Evolutionary conservation across 345 rosid genomes (phyloP).

Genomic region (Lumnitzera racemosa): DNA sequence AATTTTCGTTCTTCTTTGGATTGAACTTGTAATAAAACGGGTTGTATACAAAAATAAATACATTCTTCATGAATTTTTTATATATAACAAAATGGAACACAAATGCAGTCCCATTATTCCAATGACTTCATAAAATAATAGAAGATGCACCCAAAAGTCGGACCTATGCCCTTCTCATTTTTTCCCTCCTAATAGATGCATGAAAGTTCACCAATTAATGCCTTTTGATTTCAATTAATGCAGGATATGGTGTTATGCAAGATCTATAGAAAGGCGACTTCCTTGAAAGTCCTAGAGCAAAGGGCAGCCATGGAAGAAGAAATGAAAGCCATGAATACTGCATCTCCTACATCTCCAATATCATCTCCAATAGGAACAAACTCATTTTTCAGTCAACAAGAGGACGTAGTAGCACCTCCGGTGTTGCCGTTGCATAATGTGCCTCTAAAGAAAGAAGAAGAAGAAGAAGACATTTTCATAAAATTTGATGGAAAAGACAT

Average conservation of each 20-base stretch:
- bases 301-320: slow-evolving; percentile 70
- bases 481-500: no score
- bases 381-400: slow-evolving; percentile 30
- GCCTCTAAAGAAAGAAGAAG: slow-evolving; percentile 8
- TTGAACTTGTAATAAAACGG: no score
- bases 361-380: slow-evolving; percentile 27
- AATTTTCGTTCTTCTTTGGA: no score
- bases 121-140: neutral
- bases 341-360: slow-evolving; percentile 37
- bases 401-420: slow-evolving; percentile 14
- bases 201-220: neutral
- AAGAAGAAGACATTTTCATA: neutral
- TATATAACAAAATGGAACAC: no score
- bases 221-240: neutral
- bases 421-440: slow-evolving; percentile 33
- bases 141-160: neutral
- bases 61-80: no score
- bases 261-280: slow-evolving; percentile 88
- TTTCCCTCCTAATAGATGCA: no score
- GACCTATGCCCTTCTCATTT: neutral
- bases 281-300: slow-evolving; percentile 76
- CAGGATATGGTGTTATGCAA: slow-evolving; percentile 92
- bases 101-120: neutral
- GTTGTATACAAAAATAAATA: neutral
- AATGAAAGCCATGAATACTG: slow-evolving; percentile 16